Evolutionary conservation across 202 grass and related monocot genomes (phyloP).

Genomic region (Setaria italica): DNA sequence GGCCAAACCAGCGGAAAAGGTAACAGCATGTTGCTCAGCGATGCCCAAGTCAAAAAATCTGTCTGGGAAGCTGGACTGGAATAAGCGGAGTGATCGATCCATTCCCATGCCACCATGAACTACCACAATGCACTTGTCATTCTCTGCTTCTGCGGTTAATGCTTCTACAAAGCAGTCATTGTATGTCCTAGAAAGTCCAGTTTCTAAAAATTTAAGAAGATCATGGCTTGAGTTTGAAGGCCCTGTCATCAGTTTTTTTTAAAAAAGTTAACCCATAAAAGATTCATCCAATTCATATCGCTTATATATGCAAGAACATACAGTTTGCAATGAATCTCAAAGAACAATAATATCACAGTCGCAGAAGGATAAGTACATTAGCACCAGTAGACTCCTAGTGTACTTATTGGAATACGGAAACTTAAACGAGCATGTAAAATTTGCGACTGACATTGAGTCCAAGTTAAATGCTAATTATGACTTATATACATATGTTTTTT

Average conservation of each 20-base stretch:
- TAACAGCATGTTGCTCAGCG: conserved; percentile 80
- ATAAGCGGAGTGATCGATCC: conserved; percentile 66
- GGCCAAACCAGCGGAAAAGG: conserved; percentile 75
- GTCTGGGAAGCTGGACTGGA: conserved; percentile 74
- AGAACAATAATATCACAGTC: not conserved
- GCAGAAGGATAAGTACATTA: conserved; percentile 13
- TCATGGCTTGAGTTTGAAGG: conserved; percentile 46
- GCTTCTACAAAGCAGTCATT: conserved; percentile 71
- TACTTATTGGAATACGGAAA: not conserved
- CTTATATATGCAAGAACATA: conserved; percentile 15
- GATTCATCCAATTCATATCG: not conserved
- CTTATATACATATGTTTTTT: conserved; percentile 22
- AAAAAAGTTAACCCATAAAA: conserved; percentile 16
- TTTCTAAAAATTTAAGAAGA: conserved; percentile 44
- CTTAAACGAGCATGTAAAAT: not conserved
- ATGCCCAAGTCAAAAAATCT: conserved; percentile 79
- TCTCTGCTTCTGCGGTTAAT: conserved; percentile 75
- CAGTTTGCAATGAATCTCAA: not conserved
- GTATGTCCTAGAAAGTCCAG: conserved; percentile 64
- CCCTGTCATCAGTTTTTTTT: conserved; percentile 29
- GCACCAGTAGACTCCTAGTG: not conserved
- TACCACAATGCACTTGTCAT: conserved; percentile 64
- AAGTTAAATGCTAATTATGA: conserved; percentile 11
- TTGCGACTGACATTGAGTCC: not conserved
- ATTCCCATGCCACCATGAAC: conserved; percentile 75